phyloP scores from a whole-genome alignment of 352 stramenopile genomes.

The Pythium sukuiense region DNA sequence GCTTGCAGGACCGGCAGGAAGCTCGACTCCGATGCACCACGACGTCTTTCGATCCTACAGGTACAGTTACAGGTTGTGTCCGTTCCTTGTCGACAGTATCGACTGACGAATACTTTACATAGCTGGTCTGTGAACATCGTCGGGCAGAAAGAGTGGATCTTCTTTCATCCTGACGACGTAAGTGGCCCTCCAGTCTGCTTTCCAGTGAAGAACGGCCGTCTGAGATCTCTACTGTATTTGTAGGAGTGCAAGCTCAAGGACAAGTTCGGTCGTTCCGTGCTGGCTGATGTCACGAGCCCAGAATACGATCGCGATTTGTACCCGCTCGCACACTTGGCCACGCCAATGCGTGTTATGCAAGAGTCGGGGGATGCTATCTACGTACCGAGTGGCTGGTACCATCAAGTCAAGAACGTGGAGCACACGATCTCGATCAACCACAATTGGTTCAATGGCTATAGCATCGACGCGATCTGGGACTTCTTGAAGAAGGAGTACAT shows the following conservation, averaged over 20 bases:
- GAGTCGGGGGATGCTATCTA: conserved; percentile 90
- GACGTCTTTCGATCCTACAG: conserved; percentile 97
- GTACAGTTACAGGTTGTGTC: conserved; percentile 20
- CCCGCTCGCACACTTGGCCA: conserved; percentile 49
- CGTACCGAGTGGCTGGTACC: conserved; percentile 96
- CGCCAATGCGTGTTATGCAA: conserved; percentile 52
- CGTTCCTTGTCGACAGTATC: neutral
- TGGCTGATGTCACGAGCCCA: conserved; percentile 50
- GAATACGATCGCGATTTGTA: conserved; percentile 55
- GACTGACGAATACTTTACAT: neutral
- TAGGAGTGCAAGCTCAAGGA: conserved; percentile 82
- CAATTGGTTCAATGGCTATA: conserved; percentile 96
- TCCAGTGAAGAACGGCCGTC: neutral
- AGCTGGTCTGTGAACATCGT: conserved; percentile 97
- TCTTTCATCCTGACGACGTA: conserved; percentile 83
- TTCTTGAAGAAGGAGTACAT: conserved; percentile 71
- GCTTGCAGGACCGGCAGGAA: conserved; percentile 72
- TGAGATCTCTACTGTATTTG: neutral
- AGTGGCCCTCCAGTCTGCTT: conserved; percentile 5
- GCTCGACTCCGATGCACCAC: conserved; percentile 92
- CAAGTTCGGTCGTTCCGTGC: conserved; percentile 51
- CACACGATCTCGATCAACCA: conserved; percentile 97
- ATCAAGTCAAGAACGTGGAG: conserved; percentile 93
- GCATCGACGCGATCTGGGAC: conserved; percentile 53
- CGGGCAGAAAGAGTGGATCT: conserved; percentile 94